These are phyloP conservation scores for Gentiana straminea DNA, from an alignment of 257 asterid genomes.

Conservation along the genomic window DNA sequence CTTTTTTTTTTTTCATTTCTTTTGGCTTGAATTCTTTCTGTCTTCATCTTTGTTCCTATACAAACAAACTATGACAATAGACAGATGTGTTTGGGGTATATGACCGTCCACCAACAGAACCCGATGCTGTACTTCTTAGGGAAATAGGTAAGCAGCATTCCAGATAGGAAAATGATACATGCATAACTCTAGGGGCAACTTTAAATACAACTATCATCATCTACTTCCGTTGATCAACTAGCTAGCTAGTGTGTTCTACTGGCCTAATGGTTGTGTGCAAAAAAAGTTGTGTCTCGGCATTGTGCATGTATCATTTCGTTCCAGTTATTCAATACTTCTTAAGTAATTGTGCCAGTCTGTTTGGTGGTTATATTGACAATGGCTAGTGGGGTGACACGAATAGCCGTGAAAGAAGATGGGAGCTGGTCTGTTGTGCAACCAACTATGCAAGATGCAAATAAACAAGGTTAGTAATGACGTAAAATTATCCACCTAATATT, in stretches of 20 bases:
- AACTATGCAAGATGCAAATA: slow-evolving; percentile 32
- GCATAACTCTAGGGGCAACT: background rate
- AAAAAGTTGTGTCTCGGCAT: too few relatives aligned
- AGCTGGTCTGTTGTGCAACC: slow-evolving; percentile 83
- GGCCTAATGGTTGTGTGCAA: too few relatives aligned
- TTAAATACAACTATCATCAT: too few relatives aligned
- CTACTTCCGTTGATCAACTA: too few relatives aligned
- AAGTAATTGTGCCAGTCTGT: too few relatives aligned
- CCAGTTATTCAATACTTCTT: too few relatives aligned
- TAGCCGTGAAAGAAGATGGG: slow-evolving; percentile 90
- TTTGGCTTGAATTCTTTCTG: too few relatives aligned
- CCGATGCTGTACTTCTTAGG: slow-evolving; percentile 61
- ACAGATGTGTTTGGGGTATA: slow-evolving; percentile 89
- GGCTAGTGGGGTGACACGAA: background rate
- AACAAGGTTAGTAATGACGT: slow-evolving; percentile 35
- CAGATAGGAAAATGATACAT: background rate
- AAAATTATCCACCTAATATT: background rate
- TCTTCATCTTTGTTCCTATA: slow-evolving; percentile 28
- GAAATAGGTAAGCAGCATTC: slow-evolving; percentile 57
- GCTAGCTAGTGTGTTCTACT: too few relatives aligned
- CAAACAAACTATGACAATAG: slow-evolving; percentile 21
- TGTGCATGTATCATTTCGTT: too few relatives aligned
- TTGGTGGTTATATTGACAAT: background rate
- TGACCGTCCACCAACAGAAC: slow-evolving; percentile 86
- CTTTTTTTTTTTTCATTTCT: background rate